Evolutionary conservation across 192 early-diverging fungal species (phyloP), one percentile per base, ranked within the genome.

Genomic region (Entomortierella parvispora): DNA sequence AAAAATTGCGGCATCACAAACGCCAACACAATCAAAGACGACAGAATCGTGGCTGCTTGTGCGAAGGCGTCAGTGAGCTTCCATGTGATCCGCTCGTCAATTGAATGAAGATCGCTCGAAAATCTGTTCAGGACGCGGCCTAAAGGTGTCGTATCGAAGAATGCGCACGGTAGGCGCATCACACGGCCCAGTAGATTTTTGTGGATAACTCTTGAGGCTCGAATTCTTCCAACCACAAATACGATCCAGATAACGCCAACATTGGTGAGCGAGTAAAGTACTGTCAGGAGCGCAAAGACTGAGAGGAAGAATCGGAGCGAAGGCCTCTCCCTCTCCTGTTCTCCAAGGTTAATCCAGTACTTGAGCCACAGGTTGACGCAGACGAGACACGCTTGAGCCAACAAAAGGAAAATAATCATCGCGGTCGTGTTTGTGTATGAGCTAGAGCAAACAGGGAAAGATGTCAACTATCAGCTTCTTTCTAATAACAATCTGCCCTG

Each of bases 71-170:
- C 69, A 15, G 43, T 54, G 2, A 63, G 4, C 44, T 63, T 71
- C 52, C 17, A 26, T 1, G 53, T 31, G 2, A 71, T 18, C 28
- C 61, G 60, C 15, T 63, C 61, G 12, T 71, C 69, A 10, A 71
- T 58, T 2, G 55, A 55, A 4, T n/a, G 18, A 31, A 71, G 29
- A 29, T 71, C 69, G 37, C 60, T 63, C 4, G 69, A 63, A 45
- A 88, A 84, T 8, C 85, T 82, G 65, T 89, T 91, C 47, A 91
- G 82, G n/a, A 91, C 83, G 28, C 90, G 86, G 28, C 90, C 90
- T 26, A 85, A 28, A 33, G 85, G 84, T 18, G 80, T 86, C 50
- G 81, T 81, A 58, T 87, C 84, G 60, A 90, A 87, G 63, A 18
- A 91, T 50, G 47, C 90, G 80, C 23, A 81, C 86, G 11, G 83